phyloP scores from a whole-genome alignment of 352 stramenopile species.

The Phytophthora capsici region DNA sequence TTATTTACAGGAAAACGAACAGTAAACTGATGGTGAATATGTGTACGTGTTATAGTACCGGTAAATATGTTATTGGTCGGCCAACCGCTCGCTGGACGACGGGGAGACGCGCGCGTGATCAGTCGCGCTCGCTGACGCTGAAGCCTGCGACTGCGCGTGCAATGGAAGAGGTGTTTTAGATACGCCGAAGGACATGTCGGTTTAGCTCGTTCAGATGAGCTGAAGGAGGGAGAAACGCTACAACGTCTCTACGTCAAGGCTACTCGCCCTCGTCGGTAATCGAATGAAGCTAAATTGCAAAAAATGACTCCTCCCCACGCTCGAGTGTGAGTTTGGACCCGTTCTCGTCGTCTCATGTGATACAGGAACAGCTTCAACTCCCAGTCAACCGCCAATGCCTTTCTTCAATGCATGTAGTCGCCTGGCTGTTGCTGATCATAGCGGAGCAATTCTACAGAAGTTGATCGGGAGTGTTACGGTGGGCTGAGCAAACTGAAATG shows the following conservation, averaged over 20 bases:
- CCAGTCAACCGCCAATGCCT: too few species aligned
- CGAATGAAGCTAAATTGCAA: conserved; percentile 73
- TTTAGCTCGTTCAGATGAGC: conserved; percentile 34
- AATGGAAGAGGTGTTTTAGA: conserved; percentile 58
- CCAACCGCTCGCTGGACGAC: conserved; percentile 44
- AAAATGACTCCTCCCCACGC: conserved; percentile 24
- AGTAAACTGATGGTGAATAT: neutral
- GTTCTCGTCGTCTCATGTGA: conserved; percentile 13
- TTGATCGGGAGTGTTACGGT: too few species aligned
- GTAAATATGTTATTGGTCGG: conserved; percentile 70
- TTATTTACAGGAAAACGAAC: neutral
- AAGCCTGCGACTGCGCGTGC: conserved; percentile 39
- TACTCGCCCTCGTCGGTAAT: conserved; percentile 37
- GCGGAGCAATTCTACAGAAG: neutral
- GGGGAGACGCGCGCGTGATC: conserved; percentile 30
- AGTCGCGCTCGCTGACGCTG: conserved; percentile 41
- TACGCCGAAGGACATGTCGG: conserved; percentile 65
- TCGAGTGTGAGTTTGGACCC: conserved; percentile 6
- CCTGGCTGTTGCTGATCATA: neutral
- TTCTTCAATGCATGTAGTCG: neutral
- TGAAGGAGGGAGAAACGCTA: conserved; percentile 27
- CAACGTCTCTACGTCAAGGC: conserved; percentile 11
- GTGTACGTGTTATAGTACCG: conserved; percentile 52
- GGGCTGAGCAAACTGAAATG: too few species aligned
- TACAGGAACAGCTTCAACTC: conserved; percentile 5